Evolutionary conservation across 805 yeast genomes (phyloP).

Genomic region (Candida parachauliodes): DNA sequence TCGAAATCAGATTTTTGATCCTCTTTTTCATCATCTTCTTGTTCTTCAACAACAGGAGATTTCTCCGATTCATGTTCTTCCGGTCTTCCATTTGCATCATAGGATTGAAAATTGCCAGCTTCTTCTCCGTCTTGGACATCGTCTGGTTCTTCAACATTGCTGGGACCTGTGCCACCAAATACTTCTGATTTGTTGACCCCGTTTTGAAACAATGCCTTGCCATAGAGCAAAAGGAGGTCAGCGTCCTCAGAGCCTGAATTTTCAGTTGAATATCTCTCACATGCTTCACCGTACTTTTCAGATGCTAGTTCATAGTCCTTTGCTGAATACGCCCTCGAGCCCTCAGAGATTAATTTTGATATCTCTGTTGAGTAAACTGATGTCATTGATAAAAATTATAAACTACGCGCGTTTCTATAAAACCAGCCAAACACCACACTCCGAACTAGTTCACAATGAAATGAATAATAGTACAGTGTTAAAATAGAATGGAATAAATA

Average conservation of each 20-base stretch:
- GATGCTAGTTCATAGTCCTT: slow-evolving; percentile 68
- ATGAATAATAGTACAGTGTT: background rate
- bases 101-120: slow-evolving; percentile 24
- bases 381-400: background rate
- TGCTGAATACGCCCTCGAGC: slow-evolving; percentile 59
- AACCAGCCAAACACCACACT: background rate
- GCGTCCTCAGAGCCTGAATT: slow-evolving; percentile 60
- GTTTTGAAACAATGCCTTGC: slow-evolving; percentile 71
- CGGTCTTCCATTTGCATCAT: slow-evolving; percentile 21
- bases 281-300: slow-evolving; percentile 69
- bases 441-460: background rate
- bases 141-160: slow-evolving; percentile 17
- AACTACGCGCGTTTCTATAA: background rate
- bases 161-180: slow-evolving; percentile 50
- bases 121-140: slow-evolving; percentile 22
- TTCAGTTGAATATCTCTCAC: slow-evolving; percentile 49
- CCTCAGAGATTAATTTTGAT: slow-evolving; percentile 51
- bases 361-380: slow-evolving; percentile 38
- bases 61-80: slow-evolving; percentile 15
- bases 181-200: slow-evolving; percentile 76
- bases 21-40: slow-evolving; percentile 44
- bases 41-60: slow-evolving; percentile 35
- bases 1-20: slow-evolving; percentile 68
- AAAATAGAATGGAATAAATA: too few relatives aligned
- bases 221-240: slow-evolving; percentile 70